Conservation (phyloP, 2,329 filamentous ascomycete species). For the Hortaea sp. region DNA sequence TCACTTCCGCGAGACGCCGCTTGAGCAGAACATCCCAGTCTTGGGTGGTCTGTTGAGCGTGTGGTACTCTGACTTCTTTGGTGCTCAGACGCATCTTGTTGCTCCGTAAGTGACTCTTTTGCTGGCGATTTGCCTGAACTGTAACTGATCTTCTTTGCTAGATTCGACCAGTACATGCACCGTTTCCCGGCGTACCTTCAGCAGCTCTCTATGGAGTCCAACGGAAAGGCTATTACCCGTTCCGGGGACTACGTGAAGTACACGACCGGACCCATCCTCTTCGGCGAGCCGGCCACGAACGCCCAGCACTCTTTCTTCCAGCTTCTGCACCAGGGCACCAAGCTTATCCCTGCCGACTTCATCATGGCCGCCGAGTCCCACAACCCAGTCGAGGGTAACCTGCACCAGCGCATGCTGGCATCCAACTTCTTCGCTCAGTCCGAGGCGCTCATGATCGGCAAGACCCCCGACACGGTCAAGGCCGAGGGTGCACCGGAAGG, state of each 20-base stretch:
- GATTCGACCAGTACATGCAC: constrained; percentile 97
- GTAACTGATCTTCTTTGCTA: constrained; percentile 23
- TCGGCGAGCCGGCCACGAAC: constrained; percentile 97
- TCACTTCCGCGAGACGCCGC: constrained; percentile 85
- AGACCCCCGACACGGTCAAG: constrained; percentile 70
- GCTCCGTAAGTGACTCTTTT: constrained; percentile 58
- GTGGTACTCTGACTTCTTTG: constrained; percentile 99
- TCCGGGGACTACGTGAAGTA: constrained; percentile 86
- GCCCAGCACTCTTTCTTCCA: constrained; percentile 99
- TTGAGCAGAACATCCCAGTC: constrained; percentile 90
- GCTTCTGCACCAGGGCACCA: constrained; percentile 96
- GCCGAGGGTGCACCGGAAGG: constrained; percentile 62
- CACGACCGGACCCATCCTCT: constrained; percentile 90
- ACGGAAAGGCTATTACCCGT: constrained; percentile 93
- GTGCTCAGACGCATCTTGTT: constrained; percentile 93
- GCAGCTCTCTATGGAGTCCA: constrained; percentile 99
- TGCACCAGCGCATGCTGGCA: constrained; percentile 93
- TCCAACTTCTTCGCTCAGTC: constrained; percentile 88
- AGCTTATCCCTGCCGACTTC: constrained; percentile 97
- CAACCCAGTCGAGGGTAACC: constrained; percentile 85
- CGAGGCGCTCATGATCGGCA: constrained; percentile 80
- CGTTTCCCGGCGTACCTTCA: constrained; percentile 98
- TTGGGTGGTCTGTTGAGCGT: constrained; percentile 89
- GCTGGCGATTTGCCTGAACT: neutral
- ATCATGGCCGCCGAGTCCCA: constrained; percentile 93